These are phyloP conservation scores for Penicillium egyptiacum DNA, from an alignment of 495 filamentous ascomycete species.

Conservation along the genomic window DNA sequence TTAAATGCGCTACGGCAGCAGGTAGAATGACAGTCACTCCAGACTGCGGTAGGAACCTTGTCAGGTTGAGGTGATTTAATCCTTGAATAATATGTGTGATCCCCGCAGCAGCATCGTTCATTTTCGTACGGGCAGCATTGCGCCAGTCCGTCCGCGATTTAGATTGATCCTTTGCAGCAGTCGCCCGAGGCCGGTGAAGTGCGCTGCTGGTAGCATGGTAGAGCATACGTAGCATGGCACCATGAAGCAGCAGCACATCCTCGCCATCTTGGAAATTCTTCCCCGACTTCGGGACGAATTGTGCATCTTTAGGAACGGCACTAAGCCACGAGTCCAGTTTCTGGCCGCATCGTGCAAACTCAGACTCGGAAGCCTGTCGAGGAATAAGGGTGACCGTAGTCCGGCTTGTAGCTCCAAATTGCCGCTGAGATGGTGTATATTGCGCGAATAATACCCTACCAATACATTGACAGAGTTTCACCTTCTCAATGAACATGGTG, in stretches of 20 bases:
- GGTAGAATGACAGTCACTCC: slow-evolving; percentile 84
- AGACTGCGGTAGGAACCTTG: slow-evolving; percentile 75
- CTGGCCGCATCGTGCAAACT: slow-evolving; percentile 66
- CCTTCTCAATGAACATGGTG: slow-evolving; percentile 82
- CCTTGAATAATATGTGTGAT: slow-evolving; percentile 74
- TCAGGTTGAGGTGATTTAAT: slow-evolving; percentile 65
- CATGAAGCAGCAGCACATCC: slow-evolving; percentile 65
- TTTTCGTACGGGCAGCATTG: slow-evolving; percentile 63
- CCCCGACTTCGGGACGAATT: slow-evolving; percentile 39
- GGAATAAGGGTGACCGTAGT: slow-evolving; percentile 84
- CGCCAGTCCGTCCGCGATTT: slow-evolving; percentile 37
- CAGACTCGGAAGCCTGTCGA: slow-evolving; percentile 67
- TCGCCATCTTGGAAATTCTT: slow-evolving; percentile 43
- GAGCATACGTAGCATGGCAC: slow-evolving; percentile 78
- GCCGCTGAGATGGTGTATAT: slow-evolving; percentile 65
- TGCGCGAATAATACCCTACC: slow-evolving; percentile 77
- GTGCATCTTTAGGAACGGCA: slow-evolving; percentile 59
- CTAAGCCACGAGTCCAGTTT: slow-evolving; percentile 69
- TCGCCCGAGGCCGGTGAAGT: slow-evolving; percentile 77
- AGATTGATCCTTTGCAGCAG: slow-evolving; percentile 49
- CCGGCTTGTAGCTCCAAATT: slow-evolving; percentile 63
- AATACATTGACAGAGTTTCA: slow-evolving; percentile 79
- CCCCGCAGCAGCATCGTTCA: slow-evolving; percentile 71
- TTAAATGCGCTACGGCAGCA: slow-evolving; percentile 81
- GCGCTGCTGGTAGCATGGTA: slow-evolving; percentile 84